These are phyloP conservation scores for Linderniella brevidens DNA, from an alignment of 257 asterid species.

Conservation along the genomic window DNA sequence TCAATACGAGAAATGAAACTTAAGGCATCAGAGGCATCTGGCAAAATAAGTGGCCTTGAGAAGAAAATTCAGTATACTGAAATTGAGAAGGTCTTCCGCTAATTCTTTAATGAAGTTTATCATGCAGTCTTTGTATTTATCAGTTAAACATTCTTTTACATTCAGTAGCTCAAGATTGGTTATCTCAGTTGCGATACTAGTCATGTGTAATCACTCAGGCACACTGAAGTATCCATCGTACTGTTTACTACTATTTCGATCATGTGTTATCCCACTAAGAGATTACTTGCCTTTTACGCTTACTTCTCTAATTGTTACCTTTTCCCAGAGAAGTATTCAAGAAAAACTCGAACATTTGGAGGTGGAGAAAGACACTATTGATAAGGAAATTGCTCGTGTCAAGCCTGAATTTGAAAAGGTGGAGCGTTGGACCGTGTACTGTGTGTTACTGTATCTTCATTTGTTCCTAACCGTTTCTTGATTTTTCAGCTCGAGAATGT, in stretches of 20 bases:
- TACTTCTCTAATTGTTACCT: conserved; percentile 6
- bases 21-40: conserved; percentile 91
- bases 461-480: conserved; percentile 8
- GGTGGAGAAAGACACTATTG: conserved; percentile 62
- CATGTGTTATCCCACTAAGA: no score
- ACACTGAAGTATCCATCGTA: no score
- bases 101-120: not conserved
- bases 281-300: no score
- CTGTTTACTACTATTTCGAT: no score
- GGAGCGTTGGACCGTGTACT: conserved; percentile 10
- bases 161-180: no score
- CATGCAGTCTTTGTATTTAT: not conserved
- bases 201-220: no score
- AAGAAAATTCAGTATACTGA: conserved; percentile 94
- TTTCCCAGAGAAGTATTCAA: conserved; percentile 71
- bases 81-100: conserved; percentile 60
- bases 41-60: conserved; percentile 88
- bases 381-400: conserved; percentile 51
- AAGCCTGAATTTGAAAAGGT: conserved; percentile 78
- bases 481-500: conserved; percentile 50
- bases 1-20: conserved; percentile 97
- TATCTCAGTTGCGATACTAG: no score
- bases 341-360: conserved; percentile 75
- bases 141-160: no score
- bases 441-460: conserved; percentile 8